These are phyloP conservation scores for Cordyceps pruinosa DNA, from an alignment of 2,329 filamentous ascomycete genomes.

Conservation along the genomic window DNA sequence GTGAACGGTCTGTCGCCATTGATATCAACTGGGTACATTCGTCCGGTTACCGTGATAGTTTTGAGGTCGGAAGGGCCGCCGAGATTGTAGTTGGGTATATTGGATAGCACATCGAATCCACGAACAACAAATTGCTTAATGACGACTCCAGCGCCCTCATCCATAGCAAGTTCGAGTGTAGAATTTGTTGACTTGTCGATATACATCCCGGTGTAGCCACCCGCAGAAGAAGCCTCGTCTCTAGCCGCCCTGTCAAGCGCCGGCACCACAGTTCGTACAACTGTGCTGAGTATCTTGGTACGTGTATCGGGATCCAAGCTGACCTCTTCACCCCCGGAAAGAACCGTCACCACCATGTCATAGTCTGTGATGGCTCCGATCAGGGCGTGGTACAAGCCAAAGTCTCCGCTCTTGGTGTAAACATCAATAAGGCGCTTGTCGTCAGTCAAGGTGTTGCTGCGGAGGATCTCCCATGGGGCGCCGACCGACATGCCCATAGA, in stretches of 20 bases:
- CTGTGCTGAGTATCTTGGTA: constrained; percentile 20
- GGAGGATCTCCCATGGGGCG: constrained; percentile 41
- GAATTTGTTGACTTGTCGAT: constrained; percentile 32
- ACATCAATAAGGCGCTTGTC: constrained; percentile 37
- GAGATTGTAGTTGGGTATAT: constrained; percentile 21
- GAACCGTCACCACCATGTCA: constrained; percentile 33
- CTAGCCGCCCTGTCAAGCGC: constrained; percentile 37
- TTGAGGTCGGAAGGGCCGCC: not conserved
- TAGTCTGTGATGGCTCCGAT: constrained; percentile 41
- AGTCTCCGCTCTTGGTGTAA: constrained; percentile 40
- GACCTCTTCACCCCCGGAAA: constrained; percentile 29
- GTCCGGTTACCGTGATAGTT: not conserved
- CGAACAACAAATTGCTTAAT: constrained; percentile 34
- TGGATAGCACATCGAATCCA: constrained; percentile 32
- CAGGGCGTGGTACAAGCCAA: constrained; percentile 33
- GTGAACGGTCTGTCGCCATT: not conserved
- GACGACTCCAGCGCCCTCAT: constrained; percentile 32
- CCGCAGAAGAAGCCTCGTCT: constrained; percentile 22
- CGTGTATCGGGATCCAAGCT: constrained; percentile 15
- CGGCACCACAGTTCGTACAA: constrained; percentile 31
- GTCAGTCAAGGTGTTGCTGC: constrained; percentile 27
- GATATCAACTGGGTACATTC: constrained; percentile 11
- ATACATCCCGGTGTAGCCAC: constrained; percentile 32
- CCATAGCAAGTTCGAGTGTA: constrained; percentile 30
- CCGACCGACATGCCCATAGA: constrained; percentile 33